A percentile compares a stretch with the other conserved stretches of the same genome.
Conservation (phyloP, 306 rosid genomes). For the Dicorynia guianensis region DNA sequence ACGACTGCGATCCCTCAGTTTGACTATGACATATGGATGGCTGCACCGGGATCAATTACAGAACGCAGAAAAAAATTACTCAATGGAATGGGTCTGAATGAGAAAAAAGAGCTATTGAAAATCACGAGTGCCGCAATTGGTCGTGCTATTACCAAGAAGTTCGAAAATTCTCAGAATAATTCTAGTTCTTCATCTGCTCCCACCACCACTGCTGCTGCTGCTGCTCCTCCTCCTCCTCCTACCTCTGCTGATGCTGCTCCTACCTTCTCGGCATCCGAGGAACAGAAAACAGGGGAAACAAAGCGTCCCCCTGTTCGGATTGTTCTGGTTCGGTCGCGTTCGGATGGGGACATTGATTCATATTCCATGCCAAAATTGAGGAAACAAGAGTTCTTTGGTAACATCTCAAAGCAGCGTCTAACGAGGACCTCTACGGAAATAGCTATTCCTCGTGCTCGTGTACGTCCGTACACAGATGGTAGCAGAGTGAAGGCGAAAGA, state of each 20-base stretch:
- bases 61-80: slow-evolving; percentile 66
- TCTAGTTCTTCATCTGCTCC: background rate
- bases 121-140: background rate
- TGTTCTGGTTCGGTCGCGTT: slow-evolving; percentile 62
- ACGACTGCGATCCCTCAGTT: background rate
- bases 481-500: slow-evolving; percentile 36
- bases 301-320: slow-evolving; percentile 38
- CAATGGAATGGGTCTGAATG: slow-evolving; percentile 63
- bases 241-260: slow-evolving; percentile 14
- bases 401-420: slow-evolving; percentile 61
- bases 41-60: slow-evolving; percentile 57
- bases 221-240: background rate
- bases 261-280: background rate
- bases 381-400: slow-evolving; percentile 52
- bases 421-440: slow-evolving; percentile 52
- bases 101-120: slow-evolving; percentile 38
- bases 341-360: slow-evolving; percentile 64
- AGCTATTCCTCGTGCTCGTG: slow-evolving; percentile 2
- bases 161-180: background rate
- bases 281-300: background rate
- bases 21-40: slow-evolving; percentile 73
- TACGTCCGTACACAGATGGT: slow-evolving; percentile 6
- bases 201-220: background rate
- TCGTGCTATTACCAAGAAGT: slow-evolving; percentile 6
- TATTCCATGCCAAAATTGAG: slow-evolving; percentile 46